phyloP scores from a whole-genome alignment of 2,329 filamentous ascomycete species.

The Pseudocercospora ulei region DNA sequence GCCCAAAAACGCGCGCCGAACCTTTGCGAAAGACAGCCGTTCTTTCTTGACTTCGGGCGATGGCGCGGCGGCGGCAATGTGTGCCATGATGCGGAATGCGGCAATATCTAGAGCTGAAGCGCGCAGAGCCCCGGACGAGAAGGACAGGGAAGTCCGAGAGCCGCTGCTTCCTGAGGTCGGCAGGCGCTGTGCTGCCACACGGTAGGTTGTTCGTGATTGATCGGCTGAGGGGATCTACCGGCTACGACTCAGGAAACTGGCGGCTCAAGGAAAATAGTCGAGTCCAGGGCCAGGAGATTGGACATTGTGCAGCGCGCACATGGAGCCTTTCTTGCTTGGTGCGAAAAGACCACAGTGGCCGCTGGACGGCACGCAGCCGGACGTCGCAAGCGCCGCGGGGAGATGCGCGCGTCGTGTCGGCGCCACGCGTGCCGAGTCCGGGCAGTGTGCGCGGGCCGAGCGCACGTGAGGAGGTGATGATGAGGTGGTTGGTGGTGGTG shows the following conservation, averaged over 20 bases:
- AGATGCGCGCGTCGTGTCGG: background rate
- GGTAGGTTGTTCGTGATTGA: conserved; percentile 24
- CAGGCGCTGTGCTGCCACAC: conserved; percentile 29
- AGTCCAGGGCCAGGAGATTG: conserved; percentile 40
- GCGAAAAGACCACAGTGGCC: conserved; percentile 10
- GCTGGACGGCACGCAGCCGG: background rate
- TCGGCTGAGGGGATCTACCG: conserved; percentile 26
- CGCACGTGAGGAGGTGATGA: conserved; percentile 7
- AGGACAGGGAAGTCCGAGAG: conserved; percentile 26
- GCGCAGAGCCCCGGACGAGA: conserved; percentile 10
- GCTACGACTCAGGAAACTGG: conserved; percentile 36
- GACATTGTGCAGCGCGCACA: conserved; percentile 45
- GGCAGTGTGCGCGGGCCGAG: conserved; percentile 6
- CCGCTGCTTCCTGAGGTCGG: conserved; percentile 34
- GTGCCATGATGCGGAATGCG: conserved; percentile 31
- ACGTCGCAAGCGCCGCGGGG: background rate
- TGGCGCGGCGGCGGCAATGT: conserved; percentile 15
- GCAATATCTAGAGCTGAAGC: conserved; percentile 16
- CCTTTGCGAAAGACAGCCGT: conserved; percentile 36
- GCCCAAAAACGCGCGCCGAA: conserved; percentile 22
- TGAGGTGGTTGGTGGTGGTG: conserved; percentile 5
- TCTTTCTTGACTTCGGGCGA: conserved; percentile 26
- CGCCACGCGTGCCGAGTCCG: conserved; percentile 3
- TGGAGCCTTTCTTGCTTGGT: conserved; percentile 27
- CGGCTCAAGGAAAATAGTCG: conserved; percentile 46